Evolutionary conservation across 2,329 filamentous ascomycete species (phyloP), one percentile per base, ranked within the genome.

Genomic region (Penicillium freii): DNA sequence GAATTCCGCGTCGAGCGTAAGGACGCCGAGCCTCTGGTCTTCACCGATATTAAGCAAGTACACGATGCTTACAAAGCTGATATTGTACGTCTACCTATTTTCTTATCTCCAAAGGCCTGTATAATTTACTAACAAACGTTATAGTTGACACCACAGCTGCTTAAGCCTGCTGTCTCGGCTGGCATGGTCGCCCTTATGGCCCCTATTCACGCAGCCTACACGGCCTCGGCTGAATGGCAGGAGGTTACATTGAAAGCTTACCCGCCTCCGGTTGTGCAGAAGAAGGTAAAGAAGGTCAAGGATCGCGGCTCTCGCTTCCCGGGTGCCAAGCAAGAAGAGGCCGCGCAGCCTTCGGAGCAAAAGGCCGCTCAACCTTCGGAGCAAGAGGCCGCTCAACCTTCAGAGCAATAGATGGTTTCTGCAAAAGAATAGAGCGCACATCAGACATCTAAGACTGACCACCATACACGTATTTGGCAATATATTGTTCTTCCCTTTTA

Each of bases 101-200:
- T 38, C 19, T 23, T 6, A 40, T 15, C 10, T 13, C 1, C 3
- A 13, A 29, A 19, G 5, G 9, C 17, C n/a, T 25, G 21, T 10
- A 10, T 25, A 4, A 43, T 27, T 43, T 27, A 59, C 55, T 61
- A 57, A 63, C 46, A 5, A 5, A 7, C 54, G 2, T 54, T 54
- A 31, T 62, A 87, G 82, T 83, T 96, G 60, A 91, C 89, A 1
- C 94, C 94, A 0, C 92, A 97, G 79, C 78, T 89, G 13, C 81
- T 97, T 51, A 97, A 99, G 80, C 83, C 87, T n/a, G 91, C 90
- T 11, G 86, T 95, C 6, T 84, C 89, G 5, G 82, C 85, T 51
- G 90, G 86, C 10, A 82, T 99, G 21, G 86, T 85, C 64, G 81
- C 83, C 39, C 82, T 97, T 13, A 81, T 96, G 56, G 85, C 82